phyloP scores from a whole-genome alignment of 352 stramenopile genomes.

The Phytophthora palmivora region DNA sequence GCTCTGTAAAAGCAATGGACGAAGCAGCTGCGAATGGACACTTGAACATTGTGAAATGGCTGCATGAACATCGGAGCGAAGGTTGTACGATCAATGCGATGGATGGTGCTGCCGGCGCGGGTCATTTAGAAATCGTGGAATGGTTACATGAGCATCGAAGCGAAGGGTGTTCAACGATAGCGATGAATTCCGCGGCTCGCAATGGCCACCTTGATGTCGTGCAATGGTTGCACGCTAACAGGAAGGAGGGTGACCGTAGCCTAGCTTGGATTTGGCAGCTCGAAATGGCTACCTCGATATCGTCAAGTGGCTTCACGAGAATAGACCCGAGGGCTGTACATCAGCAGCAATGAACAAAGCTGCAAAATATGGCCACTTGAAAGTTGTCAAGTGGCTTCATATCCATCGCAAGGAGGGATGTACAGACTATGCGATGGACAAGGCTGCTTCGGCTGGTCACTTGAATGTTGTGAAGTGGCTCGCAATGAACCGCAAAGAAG shows the following conservation, averaged over 20 bases:
- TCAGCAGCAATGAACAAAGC: constrained; percentile 22
- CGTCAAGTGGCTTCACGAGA: constrained; percentile 23
- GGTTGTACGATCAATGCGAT: constrained; percentile 20
- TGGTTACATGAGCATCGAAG: constrained; percentile 19
- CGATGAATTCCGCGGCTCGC: constrained; percentile 20
- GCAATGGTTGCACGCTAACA: constrained; percentile 22
- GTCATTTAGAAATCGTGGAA: constrained; percentile 19
- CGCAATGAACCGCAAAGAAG: constrained; percentile 11
- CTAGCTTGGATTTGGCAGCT: constrained; percentile 19
- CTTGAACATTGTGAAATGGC: constrained; percentile 22
- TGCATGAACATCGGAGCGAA: constrained; percentile 27
- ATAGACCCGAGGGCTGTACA: constrained; percentile 19
- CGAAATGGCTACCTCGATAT: constrained; percentile 18
- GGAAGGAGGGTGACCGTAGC: constrained; percentile 14
- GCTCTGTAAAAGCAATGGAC: constrained; percentile 19
- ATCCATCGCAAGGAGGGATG: constrained; percentile 11
- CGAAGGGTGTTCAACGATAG: constrained; percentile 24
- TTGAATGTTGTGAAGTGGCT: constrained; percentile 25
- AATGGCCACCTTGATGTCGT: constrained; percentile 21
- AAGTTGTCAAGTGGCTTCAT: constrained; percentile 25
- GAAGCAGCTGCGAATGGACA: constrained; percentile 12
- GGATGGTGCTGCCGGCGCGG: constrained; percentile 13
- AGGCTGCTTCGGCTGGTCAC: constrained; percentile 17
- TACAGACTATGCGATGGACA: constrained; percentile 16
- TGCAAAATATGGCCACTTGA: constrained; percentile 12